Percentiles rank a stretch among this genome's conserved stretches.
phyloP scores from a whole-genome alignment of 2,329 filamentous ascomycete species.

The Fusarium foetens region DNA sequence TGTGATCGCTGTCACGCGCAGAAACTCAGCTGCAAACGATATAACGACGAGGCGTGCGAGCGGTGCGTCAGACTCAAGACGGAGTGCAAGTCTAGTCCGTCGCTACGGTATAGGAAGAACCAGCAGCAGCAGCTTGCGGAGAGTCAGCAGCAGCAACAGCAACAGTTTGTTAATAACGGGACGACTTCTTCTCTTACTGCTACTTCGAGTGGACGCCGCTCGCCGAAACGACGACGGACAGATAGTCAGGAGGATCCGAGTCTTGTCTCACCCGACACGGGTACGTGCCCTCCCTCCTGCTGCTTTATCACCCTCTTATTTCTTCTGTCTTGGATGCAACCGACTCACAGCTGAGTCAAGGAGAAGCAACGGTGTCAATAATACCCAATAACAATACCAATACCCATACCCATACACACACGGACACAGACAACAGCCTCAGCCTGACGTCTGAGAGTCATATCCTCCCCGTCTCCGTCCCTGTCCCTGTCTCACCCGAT shows the following conservation, averaged over 20 bases:
- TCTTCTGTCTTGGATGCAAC: constrained; percentile 25
- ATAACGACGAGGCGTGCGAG: constrained; percentile 54
- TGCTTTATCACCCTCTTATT: neutral
- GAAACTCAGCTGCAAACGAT: constrained; percentile 59
- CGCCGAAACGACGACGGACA: constrained; percentile 53
- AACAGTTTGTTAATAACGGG: constrained; percentile 5
- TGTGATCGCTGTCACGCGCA: constrained; percentile 60
- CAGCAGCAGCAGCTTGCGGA: constrained; percentile 42
- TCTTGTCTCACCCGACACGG: constrained; percentile 49
- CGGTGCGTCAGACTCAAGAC: constrained; percentile 55
- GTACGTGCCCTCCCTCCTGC: constrained; percentile 46
- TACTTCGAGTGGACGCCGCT: constrained; percentile 42
- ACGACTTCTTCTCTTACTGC: constrained; percentile 14
- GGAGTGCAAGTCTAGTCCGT: constrained; percentile 58
- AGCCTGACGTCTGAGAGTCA: constrained; percentile 42
- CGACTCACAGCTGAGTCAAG: constrained; percentile 40
- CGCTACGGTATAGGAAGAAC: constrained; percentile 52
- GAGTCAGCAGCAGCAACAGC: constrained; percentile 22
- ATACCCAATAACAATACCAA: constrained; percentile 36
- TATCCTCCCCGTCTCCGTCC: constrained; percentile 38
- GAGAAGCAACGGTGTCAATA: constrained; percentile 44
- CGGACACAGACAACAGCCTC: neutral
- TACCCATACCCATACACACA: neutral
- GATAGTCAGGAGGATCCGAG: constrained; percentile 45
- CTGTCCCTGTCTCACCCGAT: constrained; percentile 44